Base-by-base conservation (phyloP, 73 alveolate species). In the Tetrahymena thermophila region DNA sequence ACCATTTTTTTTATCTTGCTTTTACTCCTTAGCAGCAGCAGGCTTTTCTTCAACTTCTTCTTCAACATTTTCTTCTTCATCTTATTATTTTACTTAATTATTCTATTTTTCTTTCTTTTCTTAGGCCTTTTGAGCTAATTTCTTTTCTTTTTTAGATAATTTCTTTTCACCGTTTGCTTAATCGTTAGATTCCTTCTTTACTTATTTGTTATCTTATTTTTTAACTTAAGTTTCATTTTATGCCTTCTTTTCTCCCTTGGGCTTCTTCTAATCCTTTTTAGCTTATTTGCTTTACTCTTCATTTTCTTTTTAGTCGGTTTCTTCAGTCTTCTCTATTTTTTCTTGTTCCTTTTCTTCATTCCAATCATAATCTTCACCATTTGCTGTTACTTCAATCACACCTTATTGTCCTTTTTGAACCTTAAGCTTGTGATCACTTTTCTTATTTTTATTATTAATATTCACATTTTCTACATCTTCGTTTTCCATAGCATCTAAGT, bases 221-320 rank as follows among this genome's bases (percentile, higher is more conserved):
- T 57, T 84, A 96, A 94, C 94, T 57, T 96, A n/a, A 19, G n/a
- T 34, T 8, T 37, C 23, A 25, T 35, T 55, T 94, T 94, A 44
- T 85, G 13, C 84, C 42, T 34, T 35, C 50, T 95, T 89, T 96
- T 97, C 94, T 89, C 89, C 93, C 89, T 85, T 84, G 25, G 37
- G 28, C 58, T 95, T 94, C 93, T 93, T 58, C n/a, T 85, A 43
- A 71, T 96, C 95, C 56, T 56, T 31, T 38, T 96, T 94, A 37
- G 84, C 95, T 37, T 95, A 35, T 44, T 96, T 38, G 40, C 95
- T 85, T 40, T 96, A 93, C 35, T 58, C 93, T 35, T 95, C 85
- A 28, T 44, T 94, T 93, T 84, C 93, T 94, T 11, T 37, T 97
- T 58, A 97, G 96, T 38, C 96, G 94, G 84, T 97, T 96, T 97